phyloP scores from a whole-genome alignment of 2,329 filamentous ascomycete genomes.

The Pseudopithomyces chartarum region DNA sequence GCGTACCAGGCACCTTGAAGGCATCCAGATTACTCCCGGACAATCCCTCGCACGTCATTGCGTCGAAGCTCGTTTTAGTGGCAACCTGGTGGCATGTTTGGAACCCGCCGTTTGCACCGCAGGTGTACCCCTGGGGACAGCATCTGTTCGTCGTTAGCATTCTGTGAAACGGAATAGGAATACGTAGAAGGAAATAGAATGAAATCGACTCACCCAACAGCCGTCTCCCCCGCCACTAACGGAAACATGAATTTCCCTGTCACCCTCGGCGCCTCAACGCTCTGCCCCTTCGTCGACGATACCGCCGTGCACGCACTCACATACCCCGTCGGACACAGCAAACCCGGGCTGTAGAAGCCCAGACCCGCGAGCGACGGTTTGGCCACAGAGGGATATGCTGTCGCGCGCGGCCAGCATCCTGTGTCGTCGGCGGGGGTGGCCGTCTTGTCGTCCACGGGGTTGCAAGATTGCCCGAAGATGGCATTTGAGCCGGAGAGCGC shows the following conservation, averaged over 20 bases:
- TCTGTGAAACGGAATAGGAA: too few relatives aligned
- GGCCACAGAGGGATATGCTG: conserved; percentile 2
- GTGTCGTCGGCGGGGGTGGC: conserved; percentile 17
- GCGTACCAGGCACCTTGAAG: conserved; percentile 16
- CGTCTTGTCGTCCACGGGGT: conserved; percentile 3
- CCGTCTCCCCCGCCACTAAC: conserved; percentile 22
- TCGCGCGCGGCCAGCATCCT: conserved; percentile 24
- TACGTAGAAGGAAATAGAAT: too few relatives aligned
- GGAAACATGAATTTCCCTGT: conserved; percentile 21
- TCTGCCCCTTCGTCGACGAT: conserved; percentile 4
- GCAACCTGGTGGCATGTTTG: conserved; percentile 23
- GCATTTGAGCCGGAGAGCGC: conserved; percentile 16
- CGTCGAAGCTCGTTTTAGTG: conserved; percentile 15
- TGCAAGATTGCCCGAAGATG: conserved; percentile 20
- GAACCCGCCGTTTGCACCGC: conserved; percentile 11
- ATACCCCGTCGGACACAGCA: conserved; percentile 24
- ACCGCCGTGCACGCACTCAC: conserved; percentile 19
- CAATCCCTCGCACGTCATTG: conserved; percentile 15
- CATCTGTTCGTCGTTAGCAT: neutral
- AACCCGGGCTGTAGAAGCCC: conserved; percentile 28
- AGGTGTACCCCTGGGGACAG: conserved; percentile 24
- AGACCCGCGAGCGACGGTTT: conserved; percentile 10
- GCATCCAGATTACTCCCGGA: conserved; percentile 3
- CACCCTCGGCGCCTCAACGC: conserved; percentile 3
- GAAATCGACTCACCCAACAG: conserved; percentile 15